Conservation (phyloP, 2,329 filamentous ascomycete species). For the Piedraia hortae region DNA sequence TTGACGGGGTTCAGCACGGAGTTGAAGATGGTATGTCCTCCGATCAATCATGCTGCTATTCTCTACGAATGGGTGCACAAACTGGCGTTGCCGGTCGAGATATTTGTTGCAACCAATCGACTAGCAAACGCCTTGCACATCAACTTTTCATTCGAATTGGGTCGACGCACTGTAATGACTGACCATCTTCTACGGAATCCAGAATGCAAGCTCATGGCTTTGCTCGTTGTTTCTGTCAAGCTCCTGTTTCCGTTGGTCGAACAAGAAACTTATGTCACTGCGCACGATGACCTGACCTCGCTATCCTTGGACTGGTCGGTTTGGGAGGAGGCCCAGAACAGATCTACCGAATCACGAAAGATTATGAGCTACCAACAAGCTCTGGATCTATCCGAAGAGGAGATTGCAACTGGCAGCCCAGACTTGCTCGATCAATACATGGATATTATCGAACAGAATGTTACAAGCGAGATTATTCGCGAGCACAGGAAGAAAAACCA, state of each 20-base stretch:
- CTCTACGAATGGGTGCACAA: slow-evolving; percentile 42
- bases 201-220: slow-evolving; percentile 43
- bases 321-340: slow-evolving; percentile 29
- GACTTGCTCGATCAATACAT: slow-evolving; percentile 46
- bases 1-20: slow-evolving; percentile 35
- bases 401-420: slow-evolving; percentile 33
- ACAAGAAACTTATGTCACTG: slow-evolving; percentile 22
- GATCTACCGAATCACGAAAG: slow-evolving; percentile 6
- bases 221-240: slow-evolving; percentile 52
- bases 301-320: slow-evolving; percentile 41
- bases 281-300: slow-evolving; percentile 27
- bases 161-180: too few species aligned
- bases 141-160: slow-evolving; percentile 27
- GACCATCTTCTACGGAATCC: slow-evolving; percentile 32
- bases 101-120: slow-evolving; percentile 30
- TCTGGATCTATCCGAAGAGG: slow-evolving; percentile 29
- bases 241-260: slow-evolving; percentile 49
- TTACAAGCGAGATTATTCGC: slow-evolving; percentile 21
- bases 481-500: slow-evolving; percentile 9
- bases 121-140: slow-evolving; percentile 26
- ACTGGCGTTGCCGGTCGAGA: slow-evolving; percentile 47
- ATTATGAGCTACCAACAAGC: slow-evolving; percentile 12
- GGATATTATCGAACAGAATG: slow-evolving; percentile 49
- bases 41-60: slow-evolving; percentile 40
- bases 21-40: slow-evolving; percentile 43